Conservation (phyloP, 1,139 yeast genomes). For the Williopsis jadinii region DNA sequence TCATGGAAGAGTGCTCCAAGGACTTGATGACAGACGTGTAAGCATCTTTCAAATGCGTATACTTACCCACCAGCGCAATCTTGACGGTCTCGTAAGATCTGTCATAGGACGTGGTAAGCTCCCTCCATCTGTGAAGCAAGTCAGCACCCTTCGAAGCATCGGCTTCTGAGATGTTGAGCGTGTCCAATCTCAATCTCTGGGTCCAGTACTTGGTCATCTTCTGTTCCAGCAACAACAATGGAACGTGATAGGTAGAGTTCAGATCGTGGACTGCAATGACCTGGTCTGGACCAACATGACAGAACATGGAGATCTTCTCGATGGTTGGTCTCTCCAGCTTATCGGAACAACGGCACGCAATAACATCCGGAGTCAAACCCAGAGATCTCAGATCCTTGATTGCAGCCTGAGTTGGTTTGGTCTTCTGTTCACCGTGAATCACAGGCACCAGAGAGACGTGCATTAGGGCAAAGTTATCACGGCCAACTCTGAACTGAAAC, state of each 20-base stretch:
- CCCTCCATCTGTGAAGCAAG: constrained; percentile 73
- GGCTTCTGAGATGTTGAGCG: constrained; percentile 43
- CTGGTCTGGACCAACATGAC: constrained; percentile 97
- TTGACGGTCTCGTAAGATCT: constrained; percentile 79
- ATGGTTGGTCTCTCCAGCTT: constrained; percentile 76
- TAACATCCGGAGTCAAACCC: constrained; percentile 93
- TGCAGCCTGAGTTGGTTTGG: constrained; percentile 99
- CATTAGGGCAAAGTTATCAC: constrained; percentile 87
- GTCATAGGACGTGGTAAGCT: constrained; percentile 71
- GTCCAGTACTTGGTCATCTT: constrained; percentile 70
- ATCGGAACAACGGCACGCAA: constrained; percentile 94
- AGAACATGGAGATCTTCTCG: constrained; percentile 96
- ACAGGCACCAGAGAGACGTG: constrained; percentile 97
- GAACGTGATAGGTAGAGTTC: constrained; percentile 95
- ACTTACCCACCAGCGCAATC: constrained; percentile 95
- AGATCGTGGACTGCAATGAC: constrained; percentile 97
- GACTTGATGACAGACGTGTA: constrained; percentile 93
- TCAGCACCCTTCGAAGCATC: constrained; percentile 59
- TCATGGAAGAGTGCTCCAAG: constrained; percentile 91
- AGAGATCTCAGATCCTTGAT: constrained; percentile 91
- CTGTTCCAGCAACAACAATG: constrained; percentile 83
- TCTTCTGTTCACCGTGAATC: constrained; percentile 96
- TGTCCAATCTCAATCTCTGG: constrained; percentile 57
- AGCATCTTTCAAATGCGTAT: constrained; percentile 91
- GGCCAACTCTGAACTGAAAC: constrained; percentile 95